Conservation (phyloP, 2,329 filamentous ascomycete species). For the Paecilomyces variotii region DNA sequence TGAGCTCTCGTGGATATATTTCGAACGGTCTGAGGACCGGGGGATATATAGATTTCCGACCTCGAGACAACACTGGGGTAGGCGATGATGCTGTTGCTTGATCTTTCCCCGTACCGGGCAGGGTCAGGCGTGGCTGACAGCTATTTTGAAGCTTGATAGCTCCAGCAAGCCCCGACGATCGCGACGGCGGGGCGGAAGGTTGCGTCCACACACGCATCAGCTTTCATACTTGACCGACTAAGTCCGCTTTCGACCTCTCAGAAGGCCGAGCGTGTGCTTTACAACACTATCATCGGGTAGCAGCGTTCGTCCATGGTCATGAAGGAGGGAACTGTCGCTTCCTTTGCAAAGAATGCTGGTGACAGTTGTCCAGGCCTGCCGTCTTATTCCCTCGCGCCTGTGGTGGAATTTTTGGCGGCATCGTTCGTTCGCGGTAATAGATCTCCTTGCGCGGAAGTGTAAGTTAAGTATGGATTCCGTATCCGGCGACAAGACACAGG, state of each 20-base stretch:
- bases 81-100: not conserved
- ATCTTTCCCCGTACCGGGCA: not conserved
- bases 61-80: not conserved
- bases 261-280: constrained; percentile 1
- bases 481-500: not conserved
- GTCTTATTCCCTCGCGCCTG: not conserved
- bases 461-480: not conserved
- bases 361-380: not conserved
- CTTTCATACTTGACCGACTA: not conserved
- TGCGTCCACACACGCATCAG: constrained; percentile 3
- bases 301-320: not conserved
- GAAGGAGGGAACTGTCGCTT: not conserved
- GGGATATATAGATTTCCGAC: not conserved
- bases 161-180: not conserved
- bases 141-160: not conserved
- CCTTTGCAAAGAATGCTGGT: not conserved
- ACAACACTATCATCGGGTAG: not conserved
- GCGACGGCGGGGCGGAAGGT: constrained; percentile 3
- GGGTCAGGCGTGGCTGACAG: not conserved
- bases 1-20: not conserved
- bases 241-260: constrained; percentile 1
- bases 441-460: not conserved
- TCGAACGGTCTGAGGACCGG: not conserved
- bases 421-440: not conserved
- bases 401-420: not conserved